Evolutionary conservation across 192 early-diverging fungal species (phyloP), one percentile per base, ranked within the genome.

Genomic region (Umbelopsis isabellina): DNA sequence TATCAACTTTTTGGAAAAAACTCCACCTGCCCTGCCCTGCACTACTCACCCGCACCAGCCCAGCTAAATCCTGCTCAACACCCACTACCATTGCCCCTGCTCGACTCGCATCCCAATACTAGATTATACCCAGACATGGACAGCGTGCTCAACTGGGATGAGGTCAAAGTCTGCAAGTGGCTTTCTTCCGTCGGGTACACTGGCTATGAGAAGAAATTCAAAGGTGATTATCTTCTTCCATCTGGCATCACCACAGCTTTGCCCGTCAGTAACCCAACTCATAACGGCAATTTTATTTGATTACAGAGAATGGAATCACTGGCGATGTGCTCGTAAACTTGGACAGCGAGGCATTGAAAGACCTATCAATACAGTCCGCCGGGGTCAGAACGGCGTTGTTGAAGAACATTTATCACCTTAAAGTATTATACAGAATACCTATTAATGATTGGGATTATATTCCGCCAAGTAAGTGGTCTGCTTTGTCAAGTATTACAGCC

Each of bases 381-480:
- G 97, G 97, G 2, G 90, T 93, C 49, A 83, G 97, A 27, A 83
- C 98, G 23, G 81, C 88, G n/a, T 85, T 99, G n/a, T 85, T 99
- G 48, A 93, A 92, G 68, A 90, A 93, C 12, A 91, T 99, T 58
- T 95, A 95, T 65, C 87, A 91, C 49, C 75, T 94, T 20, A 95
- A 97, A 79, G 75, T 92, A 65, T 84, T 87, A 45, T 85, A 94
- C 66, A 87, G 89, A 10, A 79, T 98, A 47, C 91, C 91, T 2
- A 83, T 96, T 23, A 92, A 94, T 18, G 80, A 87, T 41, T 90
- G 90, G 68, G 94, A 97, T 78, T 97, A 94, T 70, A 85, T 95
- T 41, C 94, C 93, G 35, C 91, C 90, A 68, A 90, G 87, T 88
- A 82, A 77, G 80, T 67, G 18, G 49, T 25, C 27, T 21, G 44